phyloP scores from a whole-genome alignment of 176 grass and related monocot species.

The Thinopyrum elongatum region DNA sequence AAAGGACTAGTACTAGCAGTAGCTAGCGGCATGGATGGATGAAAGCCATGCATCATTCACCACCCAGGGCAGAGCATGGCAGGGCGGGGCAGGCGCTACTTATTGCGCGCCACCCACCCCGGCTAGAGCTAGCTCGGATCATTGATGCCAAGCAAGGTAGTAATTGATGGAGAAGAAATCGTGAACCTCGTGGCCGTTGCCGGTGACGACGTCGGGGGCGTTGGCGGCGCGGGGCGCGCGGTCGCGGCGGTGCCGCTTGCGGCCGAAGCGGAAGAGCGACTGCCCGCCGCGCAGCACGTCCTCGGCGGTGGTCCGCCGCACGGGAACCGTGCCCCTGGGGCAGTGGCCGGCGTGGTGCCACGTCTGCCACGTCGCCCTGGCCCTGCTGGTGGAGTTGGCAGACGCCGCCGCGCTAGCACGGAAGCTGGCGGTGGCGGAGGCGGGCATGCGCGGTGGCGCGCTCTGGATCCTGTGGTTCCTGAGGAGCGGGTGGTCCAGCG shows the following conservation, averaged over 20 bases:
- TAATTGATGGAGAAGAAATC: background rate
- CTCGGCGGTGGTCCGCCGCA: conserved; percentile 59
- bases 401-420: background rate
- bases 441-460: background rate
- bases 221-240: conserved; percentile 21
- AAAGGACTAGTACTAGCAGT: background rate
- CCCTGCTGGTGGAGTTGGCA: background rate
- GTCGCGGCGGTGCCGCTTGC: conserved; percentile 42
- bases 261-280: conserved; percentile 75
- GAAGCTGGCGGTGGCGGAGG: background rate
- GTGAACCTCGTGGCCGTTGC: conserved; percentile 87
- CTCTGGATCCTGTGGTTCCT: conserved; percentile 70
- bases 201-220: conserved; percentile 76
- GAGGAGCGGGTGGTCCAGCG: conserved; percentile 69
- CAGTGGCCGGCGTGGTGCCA: conserved; percentile 86
- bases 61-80: background rate
- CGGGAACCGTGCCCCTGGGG: conserved; percentile 66
- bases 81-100: background rate
- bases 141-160: background rate
- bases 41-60: background rate
- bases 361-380: conserved; percentile 57
- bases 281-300: conserved; percentile 68
- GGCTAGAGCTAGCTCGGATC: background rate
- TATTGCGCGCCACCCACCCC: conserved; percentile 22
- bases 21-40: background rate